Evolutionary conservation across 495 filamentous ascomycete species (phyloP).

Genomic region (Podospora bellae-mahoneyi): DNA sequence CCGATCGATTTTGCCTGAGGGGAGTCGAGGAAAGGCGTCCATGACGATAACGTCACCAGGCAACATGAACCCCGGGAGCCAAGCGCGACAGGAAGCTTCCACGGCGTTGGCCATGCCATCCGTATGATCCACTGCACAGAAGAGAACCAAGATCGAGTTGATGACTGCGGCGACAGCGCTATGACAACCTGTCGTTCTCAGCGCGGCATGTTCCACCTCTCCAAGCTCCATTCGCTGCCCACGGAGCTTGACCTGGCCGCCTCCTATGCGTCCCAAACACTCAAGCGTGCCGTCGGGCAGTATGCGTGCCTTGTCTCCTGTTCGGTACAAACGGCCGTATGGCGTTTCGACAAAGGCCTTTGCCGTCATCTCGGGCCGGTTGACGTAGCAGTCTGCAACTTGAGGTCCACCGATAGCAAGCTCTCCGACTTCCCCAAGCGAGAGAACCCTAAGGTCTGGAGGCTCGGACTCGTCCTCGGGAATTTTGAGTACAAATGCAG

Average conservation of each 20-base stretch:
- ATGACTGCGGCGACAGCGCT: conserved; percentile 60
- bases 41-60: conserved; percentile 64
- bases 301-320: conserved; percentile 77
- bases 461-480: conserved; percentile 20
- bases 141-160: conserved; percentile 60
- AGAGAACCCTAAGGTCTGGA: conserved; percentile 49
- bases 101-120: conserved; percentile 39
- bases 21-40: conserved; percentile 59
- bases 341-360: conserved; percentile 60
- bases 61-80: conserved; percentile 76
- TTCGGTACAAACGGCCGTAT: conserved; percentile 68
- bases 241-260: conserved; percentile 76
- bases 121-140: conserved; percentile 51
- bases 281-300: conserved; percentile 67
- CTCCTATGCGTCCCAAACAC: conserved; percentile 74
- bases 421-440: conserved; percentile 69
- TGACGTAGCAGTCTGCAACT: conserved; percentile 78
- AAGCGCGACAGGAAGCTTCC: conserved; percentile 56
- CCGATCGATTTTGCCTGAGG: conserved; percentile 77
- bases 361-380: conserved; percentile 71
- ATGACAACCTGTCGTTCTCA: conserved; percentile 50
- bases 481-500: conserved; percentile 61
- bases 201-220: conserved; percentile 70
- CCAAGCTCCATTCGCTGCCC: conserved; percentile 82
- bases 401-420: conserved; percentile 77